Conservation (phyloP, 768 basidiomycete species). For the Rhizopogon vulgaris region DNA sequence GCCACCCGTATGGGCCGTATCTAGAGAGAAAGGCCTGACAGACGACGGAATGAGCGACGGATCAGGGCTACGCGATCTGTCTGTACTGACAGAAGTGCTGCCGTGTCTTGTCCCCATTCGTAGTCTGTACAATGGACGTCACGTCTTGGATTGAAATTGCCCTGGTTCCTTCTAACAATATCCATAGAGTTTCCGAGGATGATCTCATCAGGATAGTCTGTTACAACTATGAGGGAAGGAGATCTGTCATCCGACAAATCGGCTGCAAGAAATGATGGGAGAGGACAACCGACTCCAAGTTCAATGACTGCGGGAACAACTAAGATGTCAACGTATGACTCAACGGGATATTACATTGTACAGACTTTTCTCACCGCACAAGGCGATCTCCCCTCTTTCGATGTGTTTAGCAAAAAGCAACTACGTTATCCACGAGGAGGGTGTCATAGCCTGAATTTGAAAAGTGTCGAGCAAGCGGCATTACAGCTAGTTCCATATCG, state of each 20-base stretch:
- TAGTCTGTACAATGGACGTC: slow-evolving; percentile 43
- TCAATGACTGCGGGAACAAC: slow-evolving; percentile 47
- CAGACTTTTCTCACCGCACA: neutral
- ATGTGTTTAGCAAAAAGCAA: slow-evolving; percentile 62
- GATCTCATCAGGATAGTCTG: slow-evolving; percentile 62
- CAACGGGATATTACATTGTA: neutral
- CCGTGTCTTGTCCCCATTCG: slow-evolving; percentile 57
- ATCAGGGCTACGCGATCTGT: slow-evolving; percentile 1
- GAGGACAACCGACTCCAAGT: slow-evolving; percentile 61
- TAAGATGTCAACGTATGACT: neutral
- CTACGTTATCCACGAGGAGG: slow-evolving; percentile 61
- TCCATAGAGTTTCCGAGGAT: slow-evolving; percentile 51
- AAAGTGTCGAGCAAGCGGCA: neutral
- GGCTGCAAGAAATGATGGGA: slow-evolving; percentile 59
- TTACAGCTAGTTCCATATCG: no score
- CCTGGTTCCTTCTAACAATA: slow-evolving; percentile 49
- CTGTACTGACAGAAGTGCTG: slow-evolving; percentile 40
- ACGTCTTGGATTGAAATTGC: slow-evolving; percentile 31
- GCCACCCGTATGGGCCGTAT: slow-evolving; percentile 5
- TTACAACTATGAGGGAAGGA: slow-evolving; percentile 51
- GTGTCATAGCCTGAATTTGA: slow-evolving; percentile 54
- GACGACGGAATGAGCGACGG: slow-evolving; percentile 6
- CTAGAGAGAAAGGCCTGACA: slow-evolving; percentile 11
- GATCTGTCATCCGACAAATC: slow-evolving; percentile 29
- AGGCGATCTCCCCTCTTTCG: slow-evolving; percentile 43